Evolutionary conservation across 176 grass and related monocot genomes (phyloP).

Genomic region (Poa annua): DNA sequence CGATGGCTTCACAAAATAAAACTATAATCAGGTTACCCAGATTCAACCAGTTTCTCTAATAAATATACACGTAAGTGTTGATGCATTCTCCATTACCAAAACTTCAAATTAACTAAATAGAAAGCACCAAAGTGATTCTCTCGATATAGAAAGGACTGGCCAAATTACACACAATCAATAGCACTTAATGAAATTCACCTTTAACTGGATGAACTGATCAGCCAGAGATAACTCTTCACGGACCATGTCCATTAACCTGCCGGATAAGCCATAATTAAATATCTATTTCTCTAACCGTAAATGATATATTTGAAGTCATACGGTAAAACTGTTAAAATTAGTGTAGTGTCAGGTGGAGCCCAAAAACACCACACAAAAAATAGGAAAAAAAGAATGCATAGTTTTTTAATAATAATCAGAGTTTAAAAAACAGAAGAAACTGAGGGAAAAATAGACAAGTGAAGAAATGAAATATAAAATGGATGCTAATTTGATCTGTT

Average conservation of each 20-base stretch:
- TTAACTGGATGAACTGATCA: constrained; percentile 79
- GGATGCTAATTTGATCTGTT: constrained; percentile 9
- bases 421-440: background rate
- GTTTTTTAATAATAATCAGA: background rate
- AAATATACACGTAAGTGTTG: background rate
- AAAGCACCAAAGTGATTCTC: constrained; percentile 4
- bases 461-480: constrained; percentile 5
- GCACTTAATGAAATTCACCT: constrained; percentile 55
- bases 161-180: constrained; percentile 3
- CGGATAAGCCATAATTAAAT: constrained; percentile 48
- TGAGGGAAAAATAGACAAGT: constrained; percentile 13
- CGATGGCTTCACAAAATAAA: background rate
- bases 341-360: background rate
- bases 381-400: background rate
- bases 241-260: constrained; percentile 94
- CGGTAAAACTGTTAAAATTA: constrained; percentile 31
- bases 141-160: background rate
- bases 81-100: background rate
- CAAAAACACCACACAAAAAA: background rate
- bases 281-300: constrained; percentile 18
- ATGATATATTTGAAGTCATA: constrained; percentile 14
- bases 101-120: constrained; percentile 19
- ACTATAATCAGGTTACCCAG: constrained; percentile 14
- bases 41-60: constrained; percentile 14
- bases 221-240: constrained; percentile 84